Base-by-base conservation (phyloP, 179 eudicot species). In the Silene coronaria region DNA sequence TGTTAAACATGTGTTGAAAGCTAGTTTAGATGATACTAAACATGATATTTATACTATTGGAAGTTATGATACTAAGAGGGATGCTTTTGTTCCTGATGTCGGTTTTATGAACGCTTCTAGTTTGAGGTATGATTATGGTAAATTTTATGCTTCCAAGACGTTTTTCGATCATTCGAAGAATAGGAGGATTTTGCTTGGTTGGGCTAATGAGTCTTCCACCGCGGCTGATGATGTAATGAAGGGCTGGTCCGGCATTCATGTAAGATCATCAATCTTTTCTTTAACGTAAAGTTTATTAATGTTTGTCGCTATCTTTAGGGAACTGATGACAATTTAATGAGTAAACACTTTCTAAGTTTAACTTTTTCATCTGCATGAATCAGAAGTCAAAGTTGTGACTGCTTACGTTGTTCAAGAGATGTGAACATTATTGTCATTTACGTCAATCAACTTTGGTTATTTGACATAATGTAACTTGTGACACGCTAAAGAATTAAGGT, bases 241-340 rank as follows among this genome's bases (percentile, higher is more conserved):
- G 70, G 92, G 88, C 17, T 89, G 88, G 89, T 32, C 88, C 0
- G 89, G 89, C 22, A 66, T 84, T 63, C 88, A 86, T 83, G 89
- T 86, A 76, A 81, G 78, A 85, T 66, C 73, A 51, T 51, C 19
- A 51, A 51, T 51, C 58, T 42, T 42, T 10, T 42, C 48, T 10
- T 42, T 42, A 42, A 42, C 48, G 48, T 42, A 42, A 42, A 1
- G 48, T 42, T 42, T 42, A 42, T 42, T 42, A 42, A 13, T 42
- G 46, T 38, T 38, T 38, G 12, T 38, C 46, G 12, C 9, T 28
- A 1, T 28, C 32, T 38, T 5, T 38, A 38, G 46, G 46, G 12
- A 12, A 8, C 46, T 38, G 46, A 38, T 8, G 46, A 38, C 46
- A 38, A 28, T 28, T 28, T 28, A 28, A 28, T 28, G 32, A 28